These are phyloP conservation scores for Tuber magnatum DNA, from an alignment of 495 filamentous ascomycete species.

Conservation along the genomic window DNA sequence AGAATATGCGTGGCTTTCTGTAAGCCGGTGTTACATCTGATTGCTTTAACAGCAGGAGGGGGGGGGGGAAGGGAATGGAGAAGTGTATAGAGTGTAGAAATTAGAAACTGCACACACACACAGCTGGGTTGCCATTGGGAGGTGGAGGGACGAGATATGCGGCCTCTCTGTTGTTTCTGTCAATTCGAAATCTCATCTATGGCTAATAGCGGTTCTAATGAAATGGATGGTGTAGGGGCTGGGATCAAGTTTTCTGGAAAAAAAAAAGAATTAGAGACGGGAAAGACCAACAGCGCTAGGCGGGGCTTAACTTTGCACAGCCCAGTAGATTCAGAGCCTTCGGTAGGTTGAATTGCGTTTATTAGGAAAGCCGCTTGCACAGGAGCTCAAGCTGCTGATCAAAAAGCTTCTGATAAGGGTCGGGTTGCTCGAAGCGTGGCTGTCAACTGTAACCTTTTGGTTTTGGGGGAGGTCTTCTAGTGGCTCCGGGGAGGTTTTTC, in stretches of 20 bases:
- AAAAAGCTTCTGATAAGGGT: neutral
- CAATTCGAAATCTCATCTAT: neutral
- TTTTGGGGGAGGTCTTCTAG: neutral
- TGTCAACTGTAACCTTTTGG: neutral
- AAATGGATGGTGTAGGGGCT: neutral
- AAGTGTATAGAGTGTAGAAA: neutral
- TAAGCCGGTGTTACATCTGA: neutral
- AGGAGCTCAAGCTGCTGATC: neutral
- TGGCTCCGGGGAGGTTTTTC: neutral
- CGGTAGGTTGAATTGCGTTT: neutral
- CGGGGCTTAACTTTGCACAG: neutral
- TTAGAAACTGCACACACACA: neutral
- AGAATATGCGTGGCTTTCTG: neutral
- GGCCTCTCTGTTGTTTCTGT: neutral
- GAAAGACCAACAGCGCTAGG: neutral
- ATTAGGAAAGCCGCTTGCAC: neutral
- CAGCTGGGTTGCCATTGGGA: neutral
- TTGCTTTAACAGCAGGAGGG: neutral
- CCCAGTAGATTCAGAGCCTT: neutral
- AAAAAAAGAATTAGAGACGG: neutral
- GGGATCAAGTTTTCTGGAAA: too few relatives aligned
- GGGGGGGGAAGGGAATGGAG: neutral
- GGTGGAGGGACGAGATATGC: neutral
- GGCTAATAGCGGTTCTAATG: neutral
- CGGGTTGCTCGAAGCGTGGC: neutral